Conservation (phyloP, 83 land plant genomes). For the Picea abies region DNA sequence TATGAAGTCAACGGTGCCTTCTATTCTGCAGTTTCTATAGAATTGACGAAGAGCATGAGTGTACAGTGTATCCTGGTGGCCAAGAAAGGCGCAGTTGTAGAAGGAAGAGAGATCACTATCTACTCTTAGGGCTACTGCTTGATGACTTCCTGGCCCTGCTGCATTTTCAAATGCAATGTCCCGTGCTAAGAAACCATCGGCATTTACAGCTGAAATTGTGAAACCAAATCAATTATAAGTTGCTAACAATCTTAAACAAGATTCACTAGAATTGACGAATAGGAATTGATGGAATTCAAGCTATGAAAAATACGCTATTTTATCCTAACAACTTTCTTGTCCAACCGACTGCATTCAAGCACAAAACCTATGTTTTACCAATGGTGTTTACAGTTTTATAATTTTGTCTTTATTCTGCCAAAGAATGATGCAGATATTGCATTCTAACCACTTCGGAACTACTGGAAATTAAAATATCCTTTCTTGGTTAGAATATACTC, state of each 20-base stretch:
- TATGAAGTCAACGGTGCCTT: conserved; percentile 88
- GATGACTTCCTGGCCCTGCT: conserved; percentile 17
- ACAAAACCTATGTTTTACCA: background rate
- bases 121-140: conserved; percentile 19
- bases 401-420: background rate
- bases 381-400: background rate
- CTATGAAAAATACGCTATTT: background rate
- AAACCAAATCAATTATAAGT: too few species aligned
- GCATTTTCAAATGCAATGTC: conserved; percentile 19
- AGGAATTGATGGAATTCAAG: background rate
- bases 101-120: conserved; percentile 21
- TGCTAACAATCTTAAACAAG: too few species aligned
- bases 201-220: conserved; percentile 4
- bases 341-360: background rate
- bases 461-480: too few species aligned
- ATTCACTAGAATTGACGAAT: background rate
- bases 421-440: background rate
- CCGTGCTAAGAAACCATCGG: conserved; percentile 18
- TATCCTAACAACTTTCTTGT: background rate
- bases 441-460: too few species aligned
- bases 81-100: conserved; percentile 4
- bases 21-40: conserved; percentile 66
- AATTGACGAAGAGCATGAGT: conserved; percentile 50
- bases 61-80: conserved; percentile 40
- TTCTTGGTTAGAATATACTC: background rate